A percentile compares a stretch with the other conserved stretches of the same genome.
Evolutionary conservation across 2,329 filamentous ascomycete species (phyloP).

Genomic region (Colletotrichum lini): DNA sequence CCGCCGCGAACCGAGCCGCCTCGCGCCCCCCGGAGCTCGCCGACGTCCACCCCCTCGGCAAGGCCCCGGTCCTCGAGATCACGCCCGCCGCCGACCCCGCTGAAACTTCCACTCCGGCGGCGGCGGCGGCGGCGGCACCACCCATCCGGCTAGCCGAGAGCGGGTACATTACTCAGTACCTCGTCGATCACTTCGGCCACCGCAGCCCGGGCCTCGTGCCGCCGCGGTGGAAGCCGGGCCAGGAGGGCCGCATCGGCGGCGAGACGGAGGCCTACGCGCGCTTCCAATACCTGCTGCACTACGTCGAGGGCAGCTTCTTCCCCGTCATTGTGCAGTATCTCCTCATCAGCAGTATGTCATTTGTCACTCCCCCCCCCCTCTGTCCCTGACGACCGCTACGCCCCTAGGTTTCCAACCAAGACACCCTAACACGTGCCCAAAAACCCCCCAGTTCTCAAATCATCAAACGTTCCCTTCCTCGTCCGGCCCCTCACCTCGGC

Average conservation of each 20-base stretch:
- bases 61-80: conserved; percentile 84
- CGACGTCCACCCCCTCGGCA: conserved; percentile 86
- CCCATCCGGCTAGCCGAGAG: conserved; percentile 83
- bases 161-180: conserved; percentile 86
- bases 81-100: conserved; percentile 52
- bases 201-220: conserved; percentile 65
- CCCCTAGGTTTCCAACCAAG: too few species aligned
- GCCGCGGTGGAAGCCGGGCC: conserved; percentile 67
- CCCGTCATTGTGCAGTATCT: conserved; percentile 72
- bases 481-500: conserved; percentile 65
- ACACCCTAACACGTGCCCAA: neutral
- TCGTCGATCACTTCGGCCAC: conserved; percentile 74
- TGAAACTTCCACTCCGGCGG: neutral
- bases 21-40: conserved; percentile 84
- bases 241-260: conserved; percentile 70
- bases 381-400: too few species aligned
- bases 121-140: neutral
- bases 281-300: conserved; percentile 82
- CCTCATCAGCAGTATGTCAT: conserved; percentile 50
- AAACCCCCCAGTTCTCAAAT: conserved; percentile 56
- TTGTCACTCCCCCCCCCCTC: neutral
- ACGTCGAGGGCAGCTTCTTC: conserved; percentile 88
- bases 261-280: conserved; percentile 74
- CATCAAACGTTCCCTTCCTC: conserved; percentile 65
- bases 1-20: conserved; percentile 70